These are phyloP conservation scores for Dittrichia graveolens DNA, from an alignment of 129 eudicot species.

Conservation along the genomic window DNA sequence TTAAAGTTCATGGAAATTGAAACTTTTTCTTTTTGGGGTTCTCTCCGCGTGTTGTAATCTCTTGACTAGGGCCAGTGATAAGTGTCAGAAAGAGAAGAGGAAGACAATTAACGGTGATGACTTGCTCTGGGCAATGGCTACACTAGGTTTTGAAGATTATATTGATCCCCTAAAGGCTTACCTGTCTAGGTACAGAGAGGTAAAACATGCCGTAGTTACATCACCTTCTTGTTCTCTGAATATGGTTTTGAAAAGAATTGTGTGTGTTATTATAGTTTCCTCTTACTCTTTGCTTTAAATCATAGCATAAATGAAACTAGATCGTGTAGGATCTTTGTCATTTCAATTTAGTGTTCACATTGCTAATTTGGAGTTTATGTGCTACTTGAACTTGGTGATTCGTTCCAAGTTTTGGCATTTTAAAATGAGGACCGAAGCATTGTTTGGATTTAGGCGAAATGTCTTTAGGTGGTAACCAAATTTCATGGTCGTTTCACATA, in stretches of 20 bases:
- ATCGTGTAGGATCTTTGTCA: background rate
- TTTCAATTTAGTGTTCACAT: background rate
- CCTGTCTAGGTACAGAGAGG: constrained; percentile 62
- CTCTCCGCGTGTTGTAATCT: background rate
- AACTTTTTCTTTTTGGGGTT: background rate
- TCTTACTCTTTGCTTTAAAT: background rate
- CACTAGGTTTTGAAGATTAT: constrained; percentile 63
- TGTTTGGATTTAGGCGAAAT: background rate
- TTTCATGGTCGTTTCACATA: background rate
- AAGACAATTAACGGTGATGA: constrained; percentile 68
- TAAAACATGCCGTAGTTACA: constrained; percentile 18
- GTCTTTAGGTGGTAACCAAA: background rate
- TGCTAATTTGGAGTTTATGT: constrained; percentile 1
- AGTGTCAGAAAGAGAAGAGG: constrained; percentile 67
- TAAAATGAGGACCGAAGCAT: background rate
- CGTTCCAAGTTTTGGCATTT: background rate
- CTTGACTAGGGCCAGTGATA: constrained; percentile 57
- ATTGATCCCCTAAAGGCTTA: constrained; percentile 68
- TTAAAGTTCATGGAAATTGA: background rate
- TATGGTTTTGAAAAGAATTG: background rate
- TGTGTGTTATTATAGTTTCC: background rate
- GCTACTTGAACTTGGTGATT: background rate
- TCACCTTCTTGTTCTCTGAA: background rate
- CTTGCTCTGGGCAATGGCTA: constrained; percentile 80
- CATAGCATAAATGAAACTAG: background rate